Percentiles rank a stretch among this genome's conserved stretches.
phyloP scores from a whole-genome alignment of 2,329 filamentous ascomycete genomes.

The Capronia coronata region DNA sequence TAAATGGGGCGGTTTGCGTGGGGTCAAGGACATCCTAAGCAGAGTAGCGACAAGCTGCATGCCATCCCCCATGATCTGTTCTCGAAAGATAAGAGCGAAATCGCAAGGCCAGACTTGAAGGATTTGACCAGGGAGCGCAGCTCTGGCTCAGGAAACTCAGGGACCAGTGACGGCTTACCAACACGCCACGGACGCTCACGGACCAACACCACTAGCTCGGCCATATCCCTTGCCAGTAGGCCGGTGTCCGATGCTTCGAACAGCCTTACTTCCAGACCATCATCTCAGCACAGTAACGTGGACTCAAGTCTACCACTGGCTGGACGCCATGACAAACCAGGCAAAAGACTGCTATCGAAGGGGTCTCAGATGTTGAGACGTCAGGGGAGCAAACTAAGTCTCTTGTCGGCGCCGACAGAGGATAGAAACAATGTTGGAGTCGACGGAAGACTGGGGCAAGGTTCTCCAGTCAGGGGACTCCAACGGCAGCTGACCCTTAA shows the following conservation, averaged over 20 bases:
- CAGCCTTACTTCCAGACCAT: conserved; percentile 15
- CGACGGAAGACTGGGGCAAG: conserved; percentile 9
- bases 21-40: conserved; percentile 20
- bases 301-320: conserved; percentile 6
- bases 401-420: conserved; percentile 34
- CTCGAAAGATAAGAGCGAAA: conserved; percentile 19
- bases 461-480: conserved; percentile 5
- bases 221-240: conserved; percentile 14
- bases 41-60: conserved; percentile 22
- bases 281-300: conserved; percentile 17
- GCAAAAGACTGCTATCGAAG: conserved; percentile 39
- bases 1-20: conserved; percentile 26
- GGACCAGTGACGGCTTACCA: conserved; percentile 10
- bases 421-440: conserved; percentile 29
- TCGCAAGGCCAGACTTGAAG: conserved; percentile 21
- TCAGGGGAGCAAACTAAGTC: conserved; percentile 43
- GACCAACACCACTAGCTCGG: conserved; percentile 22
- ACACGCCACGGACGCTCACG: conserved; percentile 15
- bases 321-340: conserved; percentile 26
- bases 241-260: conserved; percentile 19
- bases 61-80: conserved; percentile 23
- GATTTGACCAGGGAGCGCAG: conserved; percentile 23
- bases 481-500: conserved; percentile 11
- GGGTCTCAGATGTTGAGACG: conserved; percentile 44
- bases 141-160: conserved; percentile 7